Evolutionary conservation across 2,329 filamentous ascomycete species (phyloP).

Genomic region (Cordyceps tenuipes): DNA sequence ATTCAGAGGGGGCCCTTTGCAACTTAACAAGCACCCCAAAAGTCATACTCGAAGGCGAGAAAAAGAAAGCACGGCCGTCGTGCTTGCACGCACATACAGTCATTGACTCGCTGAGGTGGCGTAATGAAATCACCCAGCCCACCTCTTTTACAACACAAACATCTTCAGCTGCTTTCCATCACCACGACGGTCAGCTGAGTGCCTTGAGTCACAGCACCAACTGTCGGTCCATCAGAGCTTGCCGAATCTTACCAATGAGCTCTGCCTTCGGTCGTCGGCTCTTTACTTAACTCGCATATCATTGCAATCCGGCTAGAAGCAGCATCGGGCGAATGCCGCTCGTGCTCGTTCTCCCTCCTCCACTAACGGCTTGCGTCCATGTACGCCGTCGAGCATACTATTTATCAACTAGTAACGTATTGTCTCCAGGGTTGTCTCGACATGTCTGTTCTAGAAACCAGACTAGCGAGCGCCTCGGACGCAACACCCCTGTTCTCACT

Average conservation of each 20-base stretch:
- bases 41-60: not conserved
- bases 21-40: not conserved
- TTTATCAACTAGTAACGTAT: not conserved
- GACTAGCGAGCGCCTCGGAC: not conserved
- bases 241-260: not conserved
- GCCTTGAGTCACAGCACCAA: not conserved
- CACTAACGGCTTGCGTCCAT: too few species aligned
- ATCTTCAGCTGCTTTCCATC: not conserved
- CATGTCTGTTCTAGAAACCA: conserved; percentile 2
- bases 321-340: not conserved
- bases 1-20: not conserved
- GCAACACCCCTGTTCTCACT: not conserved
- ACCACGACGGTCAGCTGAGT: not conserved
- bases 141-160: not conserved
- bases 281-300: not conserved
- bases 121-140: not conserved
- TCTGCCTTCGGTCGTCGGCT: not conserved
- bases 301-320: not conserved
- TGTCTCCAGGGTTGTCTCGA: not conserved
- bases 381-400: not conserved
- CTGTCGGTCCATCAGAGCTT: not conserved
- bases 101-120: not conserved
- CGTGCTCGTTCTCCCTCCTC: not conserved
- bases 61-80: conserved; percentile 8
- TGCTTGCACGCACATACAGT: not conserved